phyloP scores from a whole-genome alignment of 352 stramenopile genomes.

The Globisporangium cystogenes region DNA sequence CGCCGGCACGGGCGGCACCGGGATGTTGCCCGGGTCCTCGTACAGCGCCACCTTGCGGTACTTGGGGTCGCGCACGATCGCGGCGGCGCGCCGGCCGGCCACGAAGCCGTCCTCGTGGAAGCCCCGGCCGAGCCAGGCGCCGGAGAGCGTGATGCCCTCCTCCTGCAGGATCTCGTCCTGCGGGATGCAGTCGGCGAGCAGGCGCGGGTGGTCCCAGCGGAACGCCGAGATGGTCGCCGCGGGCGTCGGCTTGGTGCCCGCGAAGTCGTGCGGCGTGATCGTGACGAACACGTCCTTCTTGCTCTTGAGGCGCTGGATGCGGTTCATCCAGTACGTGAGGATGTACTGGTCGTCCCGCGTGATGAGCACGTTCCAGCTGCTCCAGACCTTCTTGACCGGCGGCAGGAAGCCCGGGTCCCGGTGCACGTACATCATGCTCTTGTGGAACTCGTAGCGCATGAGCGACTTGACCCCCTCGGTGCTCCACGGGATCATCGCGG shows the following conservation, averaged over 20 bases:
- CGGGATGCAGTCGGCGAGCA: conserved; percentile 80
- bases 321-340: conserved; percentile 89
- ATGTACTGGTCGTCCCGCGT: conserved; percentile 82
- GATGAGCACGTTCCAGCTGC: conserved; percentile 84
- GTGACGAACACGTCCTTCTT: conserved; percentile 86
- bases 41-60: conserved; percentile 68
- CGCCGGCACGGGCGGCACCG: conserved; percentile 58
- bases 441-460: conserved; percentile 83
- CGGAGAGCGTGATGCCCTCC: conserved; percentile 77
- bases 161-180: conserved; percentile 85
- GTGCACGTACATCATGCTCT: conserved; percentile 87
- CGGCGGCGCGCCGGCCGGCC: conserved; percentile 65
- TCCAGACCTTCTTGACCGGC: conserved; percentile 74
- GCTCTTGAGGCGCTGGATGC: conserved; percentile 81
- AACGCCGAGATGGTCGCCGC: conserved; percentile 64
- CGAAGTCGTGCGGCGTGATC: conserved; percentile 76
- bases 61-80: conserved; percentile 75
- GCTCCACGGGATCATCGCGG: conserved; percentile 69
- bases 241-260: conserved; percentile 43
- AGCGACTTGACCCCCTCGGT: conserved; percentile 55
- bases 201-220: conserved; percentile 80
- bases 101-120: conserved; percentile 89
- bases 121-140: conserved; percentile 72
- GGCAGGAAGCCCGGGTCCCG: conserved; percentile 71
- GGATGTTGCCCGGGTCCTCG: conserved; percentile 80